phyloP scores from a whole-genome alignment of 352 stramenopile genomes.

The Plasmopara muralis region DNA sequence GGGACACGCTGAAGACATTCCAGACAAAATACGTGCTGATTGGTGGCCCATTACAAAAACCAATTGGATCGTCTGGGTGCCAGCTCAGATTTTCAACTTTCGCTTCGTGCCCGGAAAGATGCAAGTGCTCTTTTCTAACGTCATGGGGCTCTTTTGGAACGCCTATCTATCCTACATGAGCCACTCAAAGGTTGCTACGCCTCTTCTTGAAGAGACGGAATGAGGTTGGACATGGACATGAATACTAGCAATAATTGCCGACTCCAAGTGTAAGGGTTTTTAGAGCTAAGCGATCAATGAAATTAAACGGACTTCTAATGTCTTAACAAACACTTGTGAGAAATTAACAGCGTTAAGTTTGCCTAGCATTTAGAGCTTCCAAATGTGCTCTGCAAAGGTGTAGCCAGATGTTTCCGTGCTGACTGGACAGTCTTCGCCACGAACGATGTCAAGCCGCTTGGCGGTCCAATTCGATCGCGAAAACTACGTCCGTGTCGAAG shows the following conservation, averaged over 20 bases:
- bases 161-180: conserved; percentile 76
- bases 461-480: conserved; percentile 13
- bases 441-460: conserved; percentile 34
- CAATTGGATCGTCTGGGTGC: conserved; percentile 81
- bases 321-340: background rate
- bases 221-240: conserved; percentile 9
- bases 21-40: conserved; percentile 56
- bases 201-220: conserved; percentile 8
- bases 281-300: background rate
- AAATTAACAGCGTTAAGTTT: background rate
- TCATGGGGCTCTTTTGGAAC: conserved; percentile 79
- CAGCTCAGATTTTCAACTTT: conserved; percentile 77
- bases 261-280: background rate
- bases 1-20: conserved; percentile 40
- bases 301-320: background rate
- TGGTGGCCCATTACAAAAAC: conserved; percentile 72
- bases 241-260: background rate
- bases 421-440: conserved; percentile 54
- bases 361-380: conserved; percentile 21
- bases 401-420: conserved; percentile 41
- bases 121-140: conserved; percentile 81
- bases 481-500: conserved; percentile 13
- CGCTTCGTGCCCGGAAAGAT: conserved; percentile 65
- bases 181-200: conserved; percentile 29
- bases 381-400: conserved; percentile 24